A percentile compares a stretch with the other conserved stretches of the same genome.
These are phyloP conservation scores for Blastobotrys proliferans DNA, from an alignment of 1,139 yeast genomes.

Conservation along the genomic window DNA sequence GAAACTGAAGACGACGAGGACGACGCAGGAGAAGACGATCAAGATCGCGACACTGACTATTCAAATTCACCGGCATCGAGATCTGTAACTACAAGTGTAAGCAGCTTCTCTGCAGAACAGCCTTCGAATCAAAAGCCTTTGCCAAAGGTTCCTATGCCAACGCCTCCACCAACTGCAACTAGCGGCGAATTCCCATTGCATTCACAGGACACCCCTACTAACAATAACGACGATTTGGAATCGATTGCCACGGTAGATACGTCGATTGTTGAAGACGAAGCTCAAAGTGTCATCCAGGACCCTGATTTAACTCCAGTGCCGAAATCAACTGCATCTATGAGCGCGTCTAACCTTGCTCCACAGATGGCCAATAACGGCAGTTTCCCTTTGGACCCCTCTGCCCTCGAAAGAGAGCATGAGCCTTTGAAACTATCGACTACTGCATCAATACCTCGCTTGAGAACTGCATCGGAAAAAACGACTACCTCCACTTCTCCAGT, in stretches of 20 bases:
- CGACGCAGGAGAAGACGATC: too few species aligned
- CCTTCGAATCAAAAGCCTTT: conserved; percentile 2
- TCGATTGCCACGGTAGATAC: conserved; percentile 7
- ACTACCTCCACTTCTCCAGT: background rate
- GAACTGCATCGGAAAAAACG: background rate
- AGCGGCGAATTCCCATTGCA: background rate
- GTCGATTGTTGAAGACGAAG: conserved; percentile 4
- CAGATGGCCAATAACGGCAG: too few species aligned
- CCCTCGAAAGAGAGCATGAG: conserved; percentile 2
- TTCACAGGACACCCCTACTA: too few species aligned
- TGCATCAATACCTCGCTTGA: conserved; percentile 1
- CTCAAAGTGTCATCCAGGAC: too few species aligned
- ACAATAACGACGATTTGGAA: conserved; percentile 2
- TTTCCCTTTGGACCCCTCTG: conserved; percentile 7
- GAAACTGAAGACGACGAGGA: too few species aligned
- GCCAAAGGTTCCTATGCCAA: conserved; percentile 1
- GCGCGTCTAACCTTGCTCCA: too few species aligned
- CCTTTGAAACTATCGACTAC: conserved; percentile 2
- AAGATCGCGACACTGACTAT: too few species aligned
- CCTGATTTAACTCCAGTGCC: background rate
- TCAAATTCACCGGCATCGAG: too few species aligned
- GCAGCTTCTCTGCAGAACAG: too few species aligned
- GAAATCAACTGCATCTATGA: background rate
- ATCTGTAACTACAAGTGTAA: too few species aligned
- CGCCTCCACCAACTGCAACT: background rate